Evolutionary conservation across 2,329 filamentous ascomycete genomes (phyloP), one percentile per base, ranked within the genome.

Genomic region (Trichoderma guizhouense): DNA sequence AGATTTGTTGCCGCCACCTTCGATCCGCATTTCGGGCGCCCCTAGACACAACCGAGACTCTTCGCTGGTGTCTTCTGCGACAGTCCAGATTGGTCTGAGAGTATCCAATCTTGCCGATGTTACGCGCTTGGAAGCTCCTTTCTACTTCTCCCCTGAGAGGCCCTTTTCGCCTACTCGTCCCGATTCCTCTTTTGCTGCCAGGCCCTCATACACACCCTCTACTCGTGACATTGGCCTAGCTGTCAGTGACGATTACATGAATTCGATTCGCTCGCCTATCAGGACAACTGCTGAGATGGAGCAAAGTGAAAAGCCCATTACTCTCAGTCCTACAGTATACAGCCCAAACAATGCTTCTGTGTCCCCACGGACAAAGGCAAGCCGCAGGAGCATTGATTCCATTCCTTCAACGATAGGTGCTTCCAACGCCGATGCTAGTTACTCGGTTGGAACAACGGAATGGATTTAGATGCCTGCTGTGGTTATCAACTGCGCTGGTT

Each of bases 31-130:
- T 14, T 74, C 74, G 1, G 71, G 71, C 4, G 21, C 43, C 9
- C 28, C 58, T n/a, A 82, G 84, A n/a, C 87, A 87, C 76, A 82
- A 83, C 21, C 85, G 90, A 58, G 84, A 89, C 72, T 90, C 89
- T 6, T 93, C 91, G 1, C 83, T 89, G 55, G 84, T 84, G 18
- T 92, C 91, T 58, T 88, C 88, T 11, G 90, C 90, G 28, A 93
- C 90, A 0, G 90, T 93, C 12, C 90, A 92, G 77, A 93, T 93
- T 66, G 91, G 91, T 1, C 83, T 93, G 18, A 87, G 91, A 12
- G 84, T 93, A 70, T 93, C 91, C 30, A 89, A 86, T 69, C 84
- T 87, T 36, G 82, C 85, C 15, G 86, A 88, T 74, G 84, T 88
- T 73, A 80, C 82, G 1, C 81, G 75, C 8, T 57, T 76, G n/a